A percentile compares a stretch with the other conserved stretches of the same genome.
Conservation (phyloP, 345 rosid species). For the Salix viminalis region DNA sequence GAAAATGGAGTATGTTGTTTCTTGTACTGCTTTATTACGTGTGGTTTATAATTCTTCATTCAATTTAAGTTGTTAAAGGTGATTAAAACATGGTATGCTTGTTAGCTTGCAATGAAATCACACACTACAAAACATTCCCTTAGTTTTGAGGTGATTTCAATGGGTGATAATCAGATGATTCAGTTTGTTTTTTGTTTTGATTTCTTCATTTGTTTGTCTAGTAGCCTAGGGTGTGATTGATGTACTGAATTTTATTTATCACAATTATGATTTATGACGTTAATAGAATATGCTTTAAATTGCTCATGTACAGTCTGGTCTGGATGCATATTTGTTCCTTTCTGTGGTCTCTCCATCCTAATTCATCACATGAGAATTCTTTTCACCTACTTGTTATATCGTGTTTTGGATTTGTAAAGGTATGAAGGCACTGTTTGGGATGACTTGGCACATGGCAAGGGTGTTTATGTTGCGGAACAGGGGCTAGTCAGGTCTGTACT, state of each 20-base stretch:
- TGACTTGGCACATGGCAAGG: slow-evolving; percentile 94
- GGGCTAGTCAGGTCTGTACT: slow-evolving; percentile 70
- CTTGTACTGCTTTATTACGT: background rate
- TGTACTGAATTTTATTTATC: background rate
- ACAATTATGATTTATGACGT: background rate
- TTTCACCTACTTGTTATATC: slow-evolving; percentile 7
- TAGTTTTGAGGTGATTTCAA: background rate
- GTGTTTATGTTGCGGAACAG: slow-evolving; percentile 76
- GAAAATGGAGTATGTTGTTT: background rate
- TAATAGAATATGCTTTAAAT: background rate
- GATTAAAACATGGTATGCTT: background rate
- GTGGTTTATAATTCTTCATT: background rate
- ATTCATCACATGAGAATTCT: background rate
- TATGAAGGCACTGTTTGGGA: slow-evolving; percentile 97
- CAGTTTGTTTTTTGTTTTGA: background rate
- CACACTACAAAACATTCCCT: background rate
- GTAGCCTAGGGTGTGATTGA: background rate
- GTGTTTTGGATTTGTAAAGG: slow-evolving; percentile 32
- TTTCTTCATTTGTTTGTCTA: background rate
- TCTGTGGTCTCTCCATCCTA: background rate
- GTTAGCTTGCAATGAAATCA: background rate
- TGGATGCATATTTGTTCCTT: background rate
- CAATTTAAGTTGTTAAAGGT: background rate
- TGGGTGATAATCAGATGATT: background rate
- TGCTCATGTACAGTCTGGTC: background rate